Conservation (phyloP, 2,329 filamentous ascomycete species). For the Nemania sp. region DNA sequence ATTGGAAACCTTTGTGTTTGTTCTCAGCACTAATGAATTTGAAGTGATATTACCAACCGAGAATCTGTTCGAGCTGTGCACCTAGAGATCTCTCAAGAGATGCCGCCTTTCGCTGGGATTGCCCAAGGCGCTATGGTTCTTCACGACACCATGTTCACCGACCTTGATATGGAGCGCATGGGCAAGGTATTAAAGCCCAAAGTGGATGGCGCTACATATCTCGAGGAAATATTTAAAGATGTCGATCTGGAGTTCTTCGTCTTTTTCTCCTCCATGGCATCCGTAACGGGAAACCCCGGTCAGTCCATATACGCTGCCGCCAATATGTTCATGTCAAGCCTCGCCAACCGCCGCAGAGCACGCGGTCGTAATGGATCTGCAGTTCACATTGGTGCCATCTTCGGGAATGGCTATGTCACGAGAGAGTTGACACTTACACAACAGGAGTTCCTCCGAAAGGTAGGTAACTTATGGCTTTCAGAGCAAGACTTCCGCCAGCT, state of each 20-base stretch:
- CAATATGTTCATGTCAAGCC: conserved; percentile 54
- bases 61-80: conserved; percentile 27
- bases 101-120: conserved; percentile 55
- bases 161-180: conserved; percentile 48
- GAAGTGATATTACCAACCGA: conserved; percentile 23
- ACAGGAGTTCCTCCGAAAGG: conserved; percentile 37
- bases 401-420: conserved; percentile 47
- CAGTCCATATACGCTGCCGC: conserved; percentile 56
- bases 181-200: conserved; percentile 53
- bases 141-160: conserved; percentile 49
- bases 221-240: conserved; percentile 51
- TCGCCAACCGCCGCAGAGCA: conserved; percentile 46
- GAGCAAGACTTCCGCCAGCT: conserved; percentile 40
- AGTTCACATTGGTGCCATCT: conserved; percentile 47
- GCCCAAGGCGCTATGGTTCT: conserved; percentile 55
- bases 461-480: conserved; percentile 34
- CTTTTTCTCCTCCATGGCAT: conserved; percentile 54
- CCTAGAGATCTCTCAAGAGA: conserved; percentile 44
- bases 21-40: background rate
- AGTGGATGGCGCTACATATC: conserved; percentile 51
- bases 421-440: conserved; percentile 35
- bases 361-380: conserved; percentile 45
- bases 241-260: conserved; percentile 57
- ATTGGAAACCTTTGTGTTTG: background rate
- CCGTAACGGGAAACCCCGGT: conserved; percentile 53